Evolutionary conservation across 2,329 filamentous ascomycete species (phyloP).

Genomic region (Phialocephala sp.): DNA sequence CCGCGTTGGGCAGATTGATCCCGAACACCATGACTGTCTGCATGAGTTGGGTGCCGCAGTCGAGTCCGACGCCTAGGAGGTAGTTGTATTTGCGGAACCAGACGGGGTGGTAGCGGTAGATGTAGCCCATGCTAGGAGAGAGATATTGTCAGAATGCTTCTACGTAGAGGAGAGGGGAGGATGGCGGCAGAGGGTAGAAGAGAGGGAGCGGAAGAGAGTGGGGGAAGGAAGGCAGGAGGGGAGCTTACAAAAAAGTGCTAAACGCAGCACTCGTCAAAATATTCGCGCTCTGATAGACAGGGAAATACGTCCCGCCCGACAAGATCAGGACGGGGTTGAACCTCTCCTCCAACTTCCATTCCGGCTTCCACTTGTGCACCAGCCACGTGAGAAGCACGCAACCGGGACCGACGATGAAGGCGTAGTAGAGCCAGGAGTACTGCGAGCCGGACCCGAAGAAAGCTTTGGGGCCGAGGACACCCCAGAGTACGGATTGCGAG

Average conservation of each 20-base stretch:
- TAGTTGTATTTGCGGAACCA: conserved; percentile 53
- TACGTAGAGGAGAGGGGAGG: too few relatives aligned
- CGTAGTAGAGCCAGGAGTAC: conserved; percentile 43
- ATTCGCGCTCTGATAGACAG: conserved; percentile 41
- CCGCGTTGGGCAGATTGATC: conserved; percentile 38
- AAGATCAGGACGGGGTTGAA: conserved; percentile 42
- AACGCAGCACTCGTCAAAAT: conserved; percentile 39
- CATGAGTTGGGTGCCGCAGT: conserved; percentile 43
- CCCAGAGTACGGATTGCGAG: conserved; percentile 45
- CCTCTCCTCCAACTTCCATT: conserved; percentile 41
- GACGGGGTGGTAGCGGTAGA: conserved; percentile 39
- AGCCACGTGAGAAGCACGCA: conserved; percentile 36
- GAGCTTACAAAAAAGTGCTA: conserved; percentile 37
- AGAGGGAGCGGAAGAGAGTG: too few relatives aligned
- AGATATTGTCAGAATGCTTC: too few relatives aligned
- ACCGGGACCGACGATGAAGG: conserved; percentile 41
- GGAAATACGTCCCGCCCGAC: conserved; percentile 38
- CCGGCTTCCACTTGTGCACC: conserved; percentile 39
- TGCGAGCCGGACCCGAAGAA: conserved; percentile 37
- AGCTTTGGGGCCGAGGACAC: conserved; percentile 44
- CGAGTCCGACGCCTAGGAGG: conserved; percentile 48
- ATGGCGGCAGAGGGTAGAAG: too few relatives aligned
- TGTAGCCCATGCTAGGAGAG: conserved; percentile 43
- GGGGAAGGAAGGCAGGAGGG: neutral
- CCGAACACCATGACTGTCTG: conserved; percentile 41